phyloP scores from a whole-genome alignment of 2,329 filamentous ascomycete species.

The Talaromyces verruculosus region DNA sequence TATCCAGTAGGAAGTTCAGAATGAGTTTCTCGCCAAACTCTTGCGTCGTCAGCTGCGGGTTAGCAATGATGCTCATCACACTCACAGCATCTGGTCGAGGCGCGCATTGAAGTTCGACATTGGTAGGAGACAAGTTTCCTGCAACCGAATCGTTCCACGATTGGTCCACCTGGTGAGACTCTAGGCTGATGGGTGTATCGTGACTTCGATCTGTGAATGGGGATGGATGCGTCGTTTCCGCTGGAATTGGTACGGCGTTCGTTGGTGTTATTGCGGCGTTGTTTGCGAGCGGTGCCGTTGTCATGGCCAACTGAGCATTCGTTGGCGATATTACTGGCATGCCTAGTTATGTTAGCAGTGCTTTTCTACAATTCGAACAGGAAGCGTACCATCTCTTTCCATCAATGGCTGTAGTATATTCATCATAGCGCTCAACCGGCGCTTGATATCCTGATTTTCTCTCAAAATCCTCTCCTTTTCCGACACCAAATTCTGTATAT shows the following conservation, averaged over 20 bases:
- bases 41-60: conserved; percentile 53
- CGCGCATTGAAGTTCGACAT: conserved; percentile 18
- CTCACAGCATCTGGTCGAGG: conserved; percentile 13
- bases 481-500: conserved; percentile 71
- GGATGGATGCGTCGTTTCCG: conserved; percentile 25
- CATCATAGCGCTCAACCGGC: conserved; percentile 65
- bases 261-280: conserved; percentile 1
- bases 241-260: not conserved
- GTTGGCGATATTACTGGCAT: not conserved
- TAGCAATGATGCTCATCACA: conserved; percentile 3
- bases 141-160: conserved; percentile 33
- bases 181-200: conserved; percentile 26
- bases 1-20: conserved; percentile 70
- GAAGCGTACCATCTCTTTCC: conserved; percentile 25
- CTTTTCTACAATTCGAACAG: not conserved
- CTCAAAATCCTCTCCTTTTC: conserved; percentile 75
- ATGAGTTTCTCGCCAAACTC: conserved; percentile 63
- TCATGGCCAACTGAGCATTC: not conserved
- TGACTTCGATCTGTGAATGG: conserved; percentile 31
- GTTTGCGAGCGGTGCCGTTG: conserved; percentile 23
- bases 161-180: conserved; percentile 26
- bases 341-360: conserved; percentile 7
- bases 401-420: conserved; percentile 51
- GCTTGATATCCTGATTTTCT: conserved; percentile 76
- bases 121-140: conserved; percentile 33